Base-by-base conservation (phyloP, 192 early-diverging fungal genomes). In the Radiomyces spectabilis region DNA sequence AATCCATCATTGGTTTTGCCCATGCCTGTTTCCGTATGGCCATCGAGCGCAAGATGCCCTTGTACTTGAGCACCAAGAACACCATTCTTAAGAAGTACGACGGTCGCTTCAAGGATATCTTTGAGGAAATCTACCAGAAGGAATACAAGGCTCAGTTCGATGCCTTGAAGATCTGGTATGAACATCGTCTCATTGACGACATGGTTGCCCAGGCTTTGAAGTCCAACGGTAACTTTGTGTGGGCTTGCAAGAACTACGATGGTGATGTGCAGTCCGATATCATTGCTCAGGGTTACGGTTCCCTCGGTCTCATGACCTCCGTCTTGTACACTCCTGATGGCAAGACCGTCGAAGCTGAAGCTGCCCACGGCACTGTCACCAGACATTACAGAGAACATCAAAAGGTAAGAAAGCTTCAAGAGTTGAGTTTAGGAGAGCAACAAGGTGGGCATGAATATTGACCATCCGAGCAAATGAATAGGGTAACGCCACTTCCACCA, bases 191-290 rank as follows among this genome's bases (percentile, higher is more conserved):
- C 29, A 95, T 98, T 60, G 95, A 98, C 74, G 95, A 98, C 67
- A 96, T 96, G 94, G 92, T 94, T 69, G 95, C 95, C 5, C 94
- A 98, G 75, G 87, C 86, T 44, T 74, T 98, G 59, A 98, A 98
- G 76, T 93, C 92, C 40, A 70, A 85, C 32, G 95, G 95, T 42
- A 91, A 89, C 26, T 94, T 95, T 44, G 85, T 98, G 15, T 92
- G 92, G 82, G 93, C 95, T 9, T 83, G 81, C 72, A 94, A 94
- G 73, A 97, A 97, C 82, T 94, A 93, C 75, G 88, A 94, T 58
- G 86, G 93, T 53, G 95, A 98, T 76, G 92, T 95, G 16, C 92
- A 95, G 65, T 94, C 92, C 24, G 93, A 95, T 69, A 83, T 93
- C 63, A 76, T 98, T 26, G 95, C 95, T n/a, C 95, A 98, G 71